These are phyloP conservation scores for Quillaja saponaria DNA, from an alignment of 306 rosid genomes.

Conservation along the genomic window DNA sequence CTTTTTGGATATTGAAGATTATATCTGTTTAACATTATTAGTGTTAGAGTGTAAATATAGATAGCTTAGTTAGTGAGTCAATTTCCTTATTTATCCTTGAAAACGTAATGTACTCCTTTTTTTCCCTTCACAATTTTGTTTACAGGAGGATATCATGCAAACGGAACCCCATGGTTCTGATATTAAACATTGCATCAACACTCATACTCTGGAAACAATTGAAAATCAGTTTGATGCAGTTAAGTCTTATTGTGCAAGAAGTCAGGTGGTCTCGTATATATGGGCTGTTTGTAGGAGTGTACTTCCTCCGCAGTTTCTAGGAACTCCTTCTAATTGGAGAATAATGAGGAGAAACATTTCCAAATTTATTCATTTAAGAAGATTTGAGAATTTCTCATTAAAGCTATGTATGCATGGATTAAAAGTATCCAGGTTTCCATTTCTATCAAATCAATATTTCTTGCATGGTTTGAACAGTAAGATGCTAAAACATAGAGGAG, in stretches of 20 bases:
- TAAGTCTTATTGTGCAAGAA: conserved; percentile 57
- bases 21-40: no score
- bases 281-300: conserved; percentile 91
- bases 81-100: no score
- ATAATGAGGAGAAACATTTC: conserved; percentile 68
- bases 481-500: conserved; percentile 30
- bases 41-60: no score
- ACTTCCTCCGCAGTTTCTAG: conserved; percentile 74
- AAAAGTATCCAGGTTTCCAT: conserved; percentile 65
- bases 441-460: conserved; percentile 49
- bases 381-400: conserved; percentile 70
- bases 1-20: conserved; percentile 19
- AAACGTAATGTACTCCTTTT: no score
- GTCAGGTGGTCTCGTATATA: conserved; percentile 81
- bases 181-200: conserved; percentile 16
- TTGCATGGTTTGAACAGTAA: conserved; percentile 34
- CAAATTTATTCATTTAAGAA: conserved; percentile 65
- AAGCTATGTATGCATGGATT: conserved; percentile 66
- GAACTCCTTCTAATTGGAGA: conserved; percentile 76
- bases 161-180: conserved; percentile 37
- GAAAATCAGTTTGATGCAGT: conserved; percentile 41
- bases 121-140: conserved; percentile 9
- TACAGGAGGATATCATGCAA: conserved; percentile 37
- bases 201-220: conserved; percentile 35
- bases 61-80: no score